Percentiles rank a stretch among this genome's conserved stretches.
These are phyloP conservation scores for Obba rivulosa DNA, from an alignment of 768 basidiomycete species.

Conservation along the genomic window DNA sequence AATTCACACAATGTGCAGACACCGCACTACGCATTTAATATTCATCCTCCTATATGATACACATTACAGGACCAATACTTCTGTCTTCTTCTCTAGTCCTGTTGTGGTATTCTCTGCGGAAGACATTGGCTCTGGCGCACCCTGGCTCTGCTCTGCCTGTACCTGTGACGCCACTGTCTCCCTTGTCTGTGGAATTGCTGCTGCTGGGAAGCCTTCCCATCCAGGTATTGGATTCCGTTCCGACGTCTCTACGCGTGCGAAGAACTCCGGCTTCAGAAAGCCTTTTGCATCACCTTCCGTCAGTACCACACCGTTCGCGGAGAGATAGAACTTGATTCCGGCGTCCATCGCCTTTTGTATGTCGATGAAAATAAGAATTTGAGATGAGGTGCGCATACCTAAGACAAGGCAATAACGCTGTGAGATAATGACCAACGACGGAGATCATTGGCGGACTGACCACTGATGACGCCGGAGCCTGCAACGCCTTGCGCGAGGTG, in stretches of 20 bases:
- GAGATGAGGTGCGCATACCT: conserved; percentile 81
- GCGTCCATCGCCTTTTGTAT: conserved; percentile 62
- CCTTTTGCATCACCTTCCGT: conserved; percentile 72
- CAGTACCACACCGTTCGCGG: conserved; percentile 84
- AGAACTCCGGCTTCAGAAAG: conserved; percentile 56
- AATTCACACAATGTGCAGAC: too few species aligned
- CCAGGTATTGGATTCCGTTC: conserved; percentile 24
- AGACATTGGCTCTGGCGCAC: background rate
- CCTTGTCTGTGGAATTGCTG: too few species aligned
- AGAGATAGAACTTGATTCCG: conserved; percentile 72
- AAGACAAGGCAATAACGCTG: background rate
- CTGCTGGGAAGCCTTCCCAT: conserved; percentile 14
- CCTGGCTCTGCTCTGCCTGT: background rate
- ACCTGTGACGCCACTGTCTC: background rate
- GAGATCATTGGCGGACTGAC: conserved; percentile 34
- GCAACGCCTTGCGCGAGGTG: conserved; percentile 82
- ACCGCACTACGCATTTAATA: too few species aligned
- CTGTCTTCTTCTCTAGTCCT: background rate
- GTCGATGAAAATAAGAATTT: conserved; percentile 79
- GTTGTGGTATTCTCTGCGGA: too few species aligned
- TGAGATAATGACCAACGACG: background rate
- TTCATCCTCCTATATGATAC: too few species aligned
- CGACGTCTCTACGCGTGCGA: conserved; percentile 58
- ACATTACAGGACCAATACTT: background rate
- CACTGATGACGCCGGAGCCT: conserved; percentile 66